Evolutionary conservation across 129 eudicot genomes (phyloP).

Genomic region (Apium graveolens): DNA sequence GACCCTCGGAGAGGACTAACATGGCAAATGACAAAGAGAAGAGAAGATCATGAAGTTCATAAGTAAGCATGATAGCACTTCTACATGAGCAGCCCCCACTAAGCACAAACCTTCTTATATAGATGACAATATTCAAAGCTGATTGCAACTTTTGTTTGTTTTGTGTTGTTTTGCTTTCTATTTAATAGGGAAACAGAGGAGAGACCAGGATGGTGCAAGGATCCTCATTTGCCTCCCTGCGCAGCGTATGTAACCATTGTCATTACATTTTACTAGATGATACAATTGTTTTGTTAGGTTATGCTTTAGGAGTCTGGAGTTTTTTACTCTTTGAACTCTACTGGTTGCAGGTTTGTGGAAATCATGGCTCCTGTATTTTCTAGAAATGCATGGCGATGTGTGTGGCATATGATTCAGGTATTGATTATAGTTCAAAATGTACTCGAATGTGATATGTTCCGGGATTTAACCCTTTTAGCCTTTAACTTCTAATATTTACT

Average conservation of each 20-base stretch:
- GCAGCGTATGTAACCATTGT: not conserved
- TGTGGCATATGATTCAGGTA: conserved; percentile 85
- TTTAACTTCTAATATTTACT: not conserved
- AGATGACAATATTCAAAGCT: not conserved
- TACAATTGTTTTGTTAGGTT: not conserved
- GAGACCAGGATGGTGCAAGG: conserved; percentile 10
- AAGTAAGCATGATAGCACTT: not conserved
- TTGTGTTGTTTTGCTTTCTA: not conserved
- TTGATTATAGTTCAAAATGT: not conserved
- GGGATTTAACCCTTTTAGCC: too few relatives aligned
- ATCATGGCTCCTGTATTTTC: conserved; percentile 96
- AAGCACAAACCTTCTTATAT: not conserved
- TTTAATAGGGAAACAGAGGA: not conserved
- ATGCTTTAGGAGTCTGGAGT: not conserved
- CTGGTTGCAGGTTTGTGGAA: conserved; percentile 63
- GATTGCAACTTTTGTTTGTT: not conserved
- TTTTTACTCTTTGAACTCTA: not conserved
- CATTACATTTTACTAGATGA: not conserved
- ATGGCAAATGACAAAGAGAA: conserved; percentile 1
- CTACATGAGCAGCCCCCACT: not conserved
- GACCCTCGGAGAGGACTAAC: conserved; percentile 8
- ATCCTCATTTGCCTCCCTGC: conserved; percentile 2
- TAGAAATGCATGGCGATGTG: conserved; percentile 74
- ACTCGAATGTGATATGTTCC: not conserved
- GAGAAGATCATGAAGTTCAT: not conserved